Percentiles rank a stretch among this genome's conserved stretches.
Conservation (phyloP, 2,329 filamentous ascomycete genomes). For the Colletotrichum echinochloae region DNA sequence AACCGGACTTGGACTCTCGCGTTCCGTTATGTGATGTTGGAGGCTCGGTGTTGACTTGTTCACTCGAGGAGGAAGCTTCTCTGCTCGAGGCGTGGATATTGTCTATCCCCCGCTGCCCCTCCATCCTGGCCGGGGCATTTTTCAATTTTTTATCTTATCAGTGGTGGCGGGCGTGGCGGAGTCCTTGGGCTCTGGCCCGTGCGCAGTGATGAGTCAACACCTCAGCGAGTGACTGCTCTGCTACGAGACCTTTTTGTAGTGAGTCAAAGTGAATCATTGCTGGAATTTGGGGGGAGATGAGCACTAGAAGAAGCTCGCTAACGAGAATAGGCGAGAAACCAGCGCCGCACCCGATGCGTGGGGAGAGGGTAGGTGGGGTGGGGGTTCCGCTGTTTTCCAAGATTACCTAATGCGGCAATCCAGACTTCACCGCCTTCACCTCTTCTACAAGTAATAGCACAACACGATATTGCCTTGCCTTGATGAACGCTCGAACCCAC, state of each 20-base stretch:
- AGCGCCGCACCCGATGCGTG: constrained; percentile 2
- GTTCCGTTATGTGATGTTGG: not conserved
- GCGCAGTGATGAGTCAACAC: constrained; percentile 34
- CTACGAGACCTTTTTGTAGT: not conserved
- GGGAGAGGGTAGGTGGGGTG: too few species aligned
- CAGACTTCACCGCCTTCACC: not conserved
- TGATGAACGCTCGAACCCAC: not conserved
- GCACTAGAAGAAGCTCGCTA: constrained; percentile 11
- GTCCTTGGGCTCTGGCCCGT: constrained; percentile 26
- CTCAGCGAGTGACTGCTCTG: not conserved
- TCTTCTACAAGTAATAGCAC: not conserved
- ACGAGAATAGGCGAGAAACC: constrained; percentile 3
- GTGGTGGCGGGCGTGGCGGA: constrained; percentile 29
- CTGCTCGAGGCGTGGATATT: constrained; percentile 8
- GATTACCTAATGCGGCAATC: not conserved
- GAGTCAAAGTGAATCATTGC: constrained; percentile 20
- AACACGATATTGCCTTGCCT: not conserved
- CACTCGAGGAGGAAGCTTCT: constrained; percentile 2
- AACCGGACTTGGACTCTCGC: not conserved
- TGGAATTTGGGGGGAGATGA: not conserved
- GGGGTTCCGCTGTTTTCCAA: not conserved
- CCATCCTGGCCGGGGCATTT: constrained; percentile 25
- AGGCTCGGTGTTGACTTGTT: not conserved
- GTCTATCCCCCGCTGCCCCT: constrained; percentile 32
- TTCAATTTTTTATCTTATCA: constrained; percentile 41